phyloP scores from a whole-genome alignment of 78 protist genomes.

The Corallochytrium limacisporum region DNA sequence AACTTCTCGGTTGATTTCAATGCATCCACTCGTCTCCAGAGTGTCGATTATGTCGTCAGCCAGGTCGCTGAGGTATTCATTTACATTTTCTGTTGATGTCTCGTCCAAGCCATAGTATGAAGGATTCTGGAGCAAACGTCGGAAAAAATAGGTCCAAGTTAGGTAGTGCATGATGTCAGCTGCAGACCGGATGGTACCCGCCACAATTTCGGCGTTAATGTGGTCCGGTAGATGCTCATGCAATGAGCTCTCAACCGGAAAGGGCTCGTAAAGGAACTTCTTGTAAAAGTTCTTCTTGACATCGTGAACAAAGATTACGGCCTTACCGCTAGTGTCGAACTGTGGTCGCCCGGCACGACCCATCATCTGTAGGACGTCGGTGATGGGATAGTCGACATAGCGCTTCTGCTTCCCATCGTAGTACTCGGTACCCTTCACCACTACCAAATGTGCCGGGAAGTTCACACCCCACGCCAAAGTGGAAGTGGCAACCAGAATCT shows the following conservation, averaged over 20 bases:
- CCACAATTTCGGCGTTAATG: slow-evolving; percentile 71
- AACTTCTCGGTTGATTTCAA: slow-evolving; percentile 17
- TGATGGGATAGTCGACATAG: slow-evolving; percentile 86
- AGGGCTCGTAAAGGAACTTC: slow-evolving; percentile 92
- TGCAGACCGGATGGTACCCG: slow-evolving; percentile 38
- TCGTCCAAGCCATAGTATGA: slow-evolving; percentile 78
- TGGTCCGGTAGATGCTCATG: slow-evolving; percentile 73
- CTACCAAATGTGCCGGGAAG: slow-evolving; percentile 96
- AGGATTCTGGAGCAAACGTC: slow-evolving; percentile 83
- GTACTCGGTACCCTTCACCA: slow-evolving; percentile 91
- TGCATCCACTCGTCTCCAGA: slow-evolving; percentile 30
- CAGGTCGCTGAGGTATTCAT: slow-evolving; percentile 31
- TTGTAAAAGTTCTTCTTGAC: slow-evolving; percentile 86
- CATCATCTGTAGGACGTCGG: slow-evolving; percentile 98
- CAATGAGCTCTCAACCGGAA: slow-evolving; percentile 95
- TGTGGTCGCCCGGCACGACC: slow-evolving; percentile 99
- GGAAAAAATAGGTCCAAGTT: slow-evolving; percentile 92
- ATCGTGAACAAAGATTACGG: slow-evolving; percentile 73
- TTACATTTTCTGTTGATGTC: slow-evolving; percentile 12
- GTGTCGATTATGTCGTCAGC: slow-evolving; percentile 42
- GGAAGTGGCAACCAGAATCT: slow-evolving; percentile 88
- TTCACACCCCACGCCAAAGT: slow-evolving; percentile 99
- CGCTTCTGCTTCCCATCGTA: slow-evolving; percentile 58
- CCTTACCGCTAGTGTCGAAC: slow-evolving; percentile 61
- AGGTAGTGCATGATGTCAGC: slow-evolving; percentile 83